Base-by-base conservation (phyloP, 768 basidiomycete species). In the Psilocybe subaeruginosa region DNA sequence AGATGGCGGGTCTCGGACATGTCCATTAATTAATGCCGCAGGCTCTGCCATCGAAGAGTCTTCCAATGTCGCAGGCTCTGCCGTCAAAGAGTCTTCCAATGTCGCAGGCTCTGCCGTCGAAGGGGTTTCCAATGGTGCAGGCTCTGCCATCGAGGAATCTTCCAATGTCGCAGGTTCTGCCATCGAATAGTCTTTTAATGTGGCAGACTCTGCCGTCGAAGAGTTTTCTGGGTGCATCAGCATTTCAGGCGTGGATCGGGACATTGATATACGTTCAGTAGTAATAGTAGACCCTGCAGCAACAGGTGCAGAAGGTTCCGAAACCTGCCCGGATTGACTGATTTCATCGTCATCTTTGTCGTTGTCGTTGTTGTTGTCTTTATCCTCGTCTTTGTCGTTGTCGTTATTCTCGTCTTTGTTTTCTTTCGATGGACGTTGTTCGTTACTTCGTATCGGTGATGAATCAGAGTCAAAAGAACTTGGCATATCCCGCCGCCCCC, bases 401-500 rank as follows among this genome's bases (percentile, higher is more conserved):
- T 39, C 37, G 2, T 39, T 14, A 39, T 8, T 14, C 7, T 39
- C 37, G 37, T 39, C 37, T 14, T 39, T 14, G 37, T 39, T 14
- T 8, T 43, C 41, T n/a, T 43, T 43, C 41, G 41, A 1, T 4
- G 35, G 17, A 17, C 4, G 17, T 41, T 39, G 17, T 29, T 31
- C 37, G 37, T 11, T 19, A 19, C 46, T 43, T 11, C 46, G 39
- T 11, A 56, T 9, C n/a, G 54, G 54, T 23, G 54, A 56, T 0
- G 54, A 46, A 30, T 46, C 56, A 30, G 58, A 43, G 19, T 59
- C 30, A 16, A 30, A 16, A 11, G 41, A 43, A 19, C 29, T 46
- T 19, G 39, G 46, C 3, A 19, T 9, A 27, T 39, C 35, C 35
- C 62, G 57, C 8, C 54, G 43, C 6, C 67, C 68, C 68, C 68